Evolutionary conservation across 495 filamentous ascomycete species (phyloP), one percentile per base, ranked within the genome.

Genomic region (Hypoxylon rickii): DNA sequence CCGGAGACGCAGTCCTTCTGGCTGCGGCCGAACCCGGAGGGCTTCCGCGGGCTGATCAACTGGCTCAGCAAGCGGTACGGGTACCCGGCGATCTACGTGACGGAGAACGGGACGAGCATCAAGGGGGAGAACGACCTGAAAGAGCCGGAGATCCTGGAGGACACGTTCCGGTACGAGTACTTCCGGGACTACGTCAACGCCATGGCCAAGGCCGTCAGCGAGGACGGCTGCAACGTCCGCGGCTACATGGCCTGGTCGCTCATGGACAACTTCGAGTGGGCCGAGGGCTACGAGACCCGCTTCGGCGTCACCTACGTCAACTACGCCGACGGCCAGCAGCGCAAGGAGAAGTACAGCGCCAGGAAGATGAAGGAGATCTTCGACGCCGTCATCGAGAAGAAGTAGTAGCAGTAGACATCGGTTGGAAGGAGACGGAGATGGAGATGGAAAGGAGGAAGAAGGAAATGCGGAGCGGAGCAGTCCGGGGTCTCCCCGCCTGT

Each of bases 221-320:
- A 84, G 47, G 88, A 91, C 64, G 84, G 86, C 11, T 85, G 89
- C 21, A 78, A 90, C 61, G 84, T 91, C 46, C 77, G 76, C 50
- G 87, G 79, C 1, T 92, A 92, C 69, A 79, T 90, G 70, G 89
- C 86, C 7, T 93, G 89, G 89, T 87, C 83, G 65, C 79, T 93
- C 68, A 83, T 91, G 79, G 88, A 93, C 55, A 84, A 83, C 67
- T 83, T 83, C 61, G 81, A 83, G 71, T 84, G 80, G 80, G 87
- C 88, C 41, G 88, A 92, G 62, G 87, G 88, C n/a, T 90, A 90
- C 69, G 85, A 89, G 71, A 89, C 88, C n/a, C 78, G 87, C 17
- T 92, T 92, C 62, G 87, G 88, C 32, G 86, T 90, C 38, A 90
- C 86, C 4, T 90, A 77, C 67, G 86, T 91, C 32, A 87, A 90